A percentile compares a stretch with the other conserved stretches of the same genome.
phyloP scores from a whole-genome alignment of 148 eudicot species.

The Persicaria maculosa region DNA sequence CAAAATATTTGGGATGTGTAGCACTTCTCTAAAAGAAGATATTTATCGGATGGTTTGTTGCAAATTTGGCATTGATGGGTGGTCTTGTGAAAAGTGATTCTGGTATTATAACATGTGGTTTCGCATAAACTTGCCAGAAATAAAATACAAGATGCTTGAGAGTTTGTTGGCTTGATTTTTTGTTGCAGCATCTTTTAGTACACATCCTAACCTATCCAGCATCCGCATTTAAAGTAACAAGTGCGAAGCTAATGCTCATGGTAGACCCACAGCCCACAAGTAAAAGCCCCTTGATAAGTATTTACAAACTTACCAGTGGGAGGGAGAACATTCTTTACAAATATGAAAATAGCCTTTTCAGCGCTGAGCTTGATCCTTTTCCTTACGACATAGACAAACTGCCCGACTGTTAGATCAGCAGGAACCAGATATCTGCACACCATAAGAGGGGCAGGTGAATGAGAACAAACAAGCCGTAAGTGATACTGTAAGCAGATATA shows the following conservation, averaged over 20 bases:
- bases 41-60: neutral
- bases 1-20: neutral
- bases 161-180: neutral
- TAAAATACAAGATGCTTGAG: neutral
- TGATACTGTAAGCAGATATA: neutral
- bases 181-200: neutral
- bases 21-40: neutral
- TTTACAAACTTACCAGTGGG: conserved; percentile 56
- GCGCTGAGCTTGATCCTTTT: conserved; percentile 94
- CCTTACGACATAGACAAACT: conserved; percentile 91
- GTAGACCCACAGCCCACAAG: neutral
- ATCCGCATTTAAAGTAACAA: neutral
- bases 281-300: neutral
- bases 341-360: conserved; percentile 91
- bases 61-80: no score
- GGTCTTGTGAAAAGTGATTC: neutral
- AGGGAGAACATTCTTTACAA: conserved; percentile 78
- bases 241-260: neutral
- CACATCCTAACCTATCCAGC: neutral
- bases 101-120: neutral
- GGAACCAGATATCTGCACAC: conserved; percentile 74
- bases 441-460: neutral
- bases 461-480: neutral
- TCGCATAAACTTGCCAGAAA: neutral
- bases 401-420: conserved; percentile 92